phyloP scores from a whole-genome alignment of 148 eudicot genomes.

The Silene latifolia region DNA sequence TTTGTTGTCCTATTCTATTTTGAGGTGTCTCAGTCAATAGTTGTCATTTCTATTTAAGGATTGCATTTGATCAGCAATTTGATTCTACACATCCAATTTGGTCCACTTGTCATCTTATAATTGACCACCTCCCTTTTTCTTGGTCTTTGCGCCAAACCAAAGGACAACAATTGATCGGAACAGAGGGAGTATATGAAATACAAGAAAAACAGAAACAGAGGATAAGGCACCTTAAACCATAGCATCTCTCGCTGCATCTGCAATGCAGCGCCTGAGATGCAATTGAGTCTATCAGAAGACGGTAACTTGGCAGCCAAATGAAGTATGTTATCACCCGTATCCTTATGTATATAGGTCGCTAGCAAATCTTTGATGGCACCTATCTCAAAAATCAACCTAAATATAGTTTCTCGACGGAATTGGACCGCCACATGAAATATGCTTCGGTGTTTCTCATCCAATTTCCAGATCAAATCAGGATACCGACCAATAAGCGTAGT shows the following conservation, averaged over 20 bases:
- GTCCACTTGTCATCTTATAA: too few species aligned
- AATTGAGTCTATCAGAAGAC: constrained; percentile 17
- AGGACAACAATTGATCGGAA: too few species aligned
- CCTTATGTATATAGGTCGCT: background rate
- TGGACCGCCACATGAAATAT: constrained; percentile 27
- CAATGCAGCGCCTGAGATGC: constrained; percentile 25
- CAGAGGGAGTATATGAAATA: too few species aligned
- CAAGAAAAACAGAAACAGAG: too few species aligned
- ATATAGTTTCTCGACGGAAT: constrained; percentile 23
- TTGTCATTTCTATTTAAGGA: too few species aligned
- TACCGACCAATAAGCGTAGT: constrained; percentile 12
- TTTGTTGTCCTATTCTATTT: too few species aligned
- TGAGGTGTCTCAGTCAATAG: too few species aligned
- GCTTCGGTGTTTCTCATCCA: constrained; percentile 8
- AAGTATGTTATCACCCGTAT: constrained; percentile 11
- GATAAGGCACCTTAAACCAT: constrained; percentile 26
- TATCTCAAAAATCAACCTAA: constrained; percentile 25
- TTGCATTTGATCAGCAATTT: too few species aligned
- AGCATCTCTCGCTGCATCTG: constrained; percentile 30
- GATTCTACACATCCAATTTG: too few species aligned
- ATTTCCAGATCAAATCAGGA: constrained; percentile 31
- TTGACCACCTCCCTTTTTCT: too few species aligned
- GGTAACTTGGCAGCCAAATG: constrained; percentile 24
- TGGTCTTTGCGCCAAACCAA: too few species aligned
- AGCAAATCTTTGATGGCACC: constrained; percentile 26